Conservation (phyloP, 2,329 filamentous ascomycete species). For the Penicillium capsulatum region DNA sequence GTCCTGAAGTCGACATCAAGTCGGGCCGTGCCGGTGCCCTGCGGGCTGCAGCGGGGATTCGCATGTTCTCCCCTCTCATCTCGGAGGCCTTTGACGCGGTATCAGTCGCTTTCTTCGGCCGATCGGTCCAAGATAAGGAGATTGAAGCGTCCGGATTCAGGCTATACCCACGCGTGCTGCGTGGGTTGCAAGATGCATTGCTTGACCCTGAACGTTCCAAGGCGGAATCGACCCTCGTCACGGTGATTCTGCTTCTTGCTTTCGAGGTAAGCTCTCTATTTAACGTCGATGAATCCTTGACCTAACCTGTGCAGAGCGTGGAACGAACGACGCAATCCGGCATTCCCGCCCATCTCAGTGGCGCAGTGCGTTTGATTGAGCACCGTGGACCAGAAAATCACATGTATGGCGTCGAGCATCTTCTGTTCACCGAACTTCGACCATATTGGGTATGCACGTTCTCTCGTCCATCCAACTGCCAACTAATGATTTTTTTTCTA, state of each 20-base stretch:
- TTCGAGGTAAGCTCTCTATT: slow-evolving; percentile 30
- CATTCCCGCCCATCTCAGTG: slow-evolving; percentile 33
- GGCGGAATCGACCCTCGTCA: slow-evolving; percentile 38
- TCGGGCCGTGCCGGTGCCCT: slow-evolving; percentile 35
- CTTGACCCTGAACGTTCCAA: slow-evolving; percentile 35
- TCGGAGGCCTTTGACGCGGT: slow-evolving; percentile 37
- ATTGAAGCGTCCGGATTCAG: slow-evolving; percentile 34
- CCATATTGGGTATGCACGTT: slow-evolving; percentile 42
- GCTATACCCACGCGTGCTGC: slow-evolving; percentile 34
- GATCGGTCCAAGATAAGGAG: slow-evolving; percentile 32
- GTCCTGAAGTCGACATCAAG: slow-evolving; percentile 34
- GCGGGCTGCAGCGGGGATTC: slow-evolving; percentile 36
- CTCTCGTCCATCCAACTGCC: too few relatives aligned
- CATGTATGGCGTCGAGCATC: slow-evolving; percentile 39
- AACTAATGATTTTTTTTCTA: slow-evolving; percentile 16
- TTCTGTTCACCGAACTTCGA: slow-evolving; percentile 37
- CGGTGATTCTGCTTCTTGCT: slow-evolving; percentile 36
- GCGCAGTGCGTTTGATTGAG: slow-evolving; percentile 36
- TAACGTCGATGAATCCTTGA: neutral
- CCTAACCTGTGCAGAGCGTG: slow-evolving; percentile 27
- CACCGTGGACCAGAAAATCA: slow-evolving; percentile 40
- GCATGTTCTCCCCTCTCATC: slow-evolving; percentile 40
- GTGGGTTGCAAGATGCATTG: slow-evolving; percentile 36
- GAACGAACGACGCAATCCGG: slow-evolving; percentile 34
- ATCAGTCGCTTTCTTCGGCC: slow-evolving; percentile 39